These are phyloP conservation scores for Nitzschia sp. DNA, from an alignment of 108 stramenopile species.

Conservation along the genomic window DNA sequence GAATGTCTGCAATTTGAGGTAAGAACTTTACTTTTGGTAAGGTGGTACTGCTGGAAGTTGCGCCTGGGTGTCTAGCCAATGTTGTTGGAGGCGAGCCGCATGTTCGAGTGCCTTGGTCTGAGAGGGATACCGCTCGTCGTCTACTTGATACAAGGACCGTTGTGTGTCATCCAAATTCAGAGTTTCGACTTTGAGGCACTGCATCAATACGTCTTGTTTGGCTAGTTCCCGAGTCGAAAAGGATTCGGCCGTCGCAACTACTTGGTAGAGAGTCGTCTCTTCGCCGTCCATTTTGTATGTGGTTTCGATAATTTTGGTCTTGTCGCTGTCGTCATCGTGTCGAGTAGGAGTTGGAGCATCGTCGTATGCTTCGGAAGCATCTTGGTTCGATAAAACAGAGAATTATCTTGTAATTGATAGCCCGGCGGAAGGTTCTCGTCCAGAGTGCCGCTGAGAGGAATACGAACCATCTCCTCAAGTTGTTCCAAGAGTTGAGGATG, in stretches of 20 bases:
- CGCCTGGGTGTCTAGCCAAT: neutral
- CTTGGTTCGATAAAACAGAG: constrained; percentile 1
- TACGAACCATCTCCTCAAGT: neutral
- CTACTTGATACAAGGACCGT: neutral
- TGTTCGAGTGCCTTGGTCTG: neutral
- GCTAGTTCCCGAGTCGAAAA: neutral
- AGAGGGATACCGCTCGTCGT: neutral
- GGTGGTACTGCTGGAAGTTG: neutral
- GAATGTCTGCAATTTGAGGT: constrained; percentile 6
- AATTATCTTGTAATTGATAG: neutral
- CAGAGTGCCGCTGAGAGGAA: neutral
- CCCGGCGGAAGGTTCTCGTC: neutral
- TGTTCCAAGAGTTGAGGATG: neutral
- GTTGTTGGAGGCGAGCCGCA: neutral
- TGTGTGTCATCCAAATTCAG: neutral
- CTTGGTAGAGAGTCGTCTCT: constrained; percentile 2
- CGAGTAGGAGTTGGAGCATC: neutral
- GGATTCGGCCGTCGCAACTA: constrained; percentile 3
- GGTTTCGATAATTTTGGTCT: neutral
- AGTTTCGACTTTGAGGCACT: neutral
- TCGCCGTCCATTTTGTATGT: neutral
- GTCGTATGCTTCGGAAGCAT: neutral
- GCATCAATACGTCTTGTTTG: constrained; percentile 6
- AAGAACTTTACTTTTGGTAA: neutral
- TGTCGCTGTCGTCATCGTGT: neutral